phyloP scores from a whole-genome alignment of 345 rosid species.

The Crucihimalaya himalaica region DNA sequence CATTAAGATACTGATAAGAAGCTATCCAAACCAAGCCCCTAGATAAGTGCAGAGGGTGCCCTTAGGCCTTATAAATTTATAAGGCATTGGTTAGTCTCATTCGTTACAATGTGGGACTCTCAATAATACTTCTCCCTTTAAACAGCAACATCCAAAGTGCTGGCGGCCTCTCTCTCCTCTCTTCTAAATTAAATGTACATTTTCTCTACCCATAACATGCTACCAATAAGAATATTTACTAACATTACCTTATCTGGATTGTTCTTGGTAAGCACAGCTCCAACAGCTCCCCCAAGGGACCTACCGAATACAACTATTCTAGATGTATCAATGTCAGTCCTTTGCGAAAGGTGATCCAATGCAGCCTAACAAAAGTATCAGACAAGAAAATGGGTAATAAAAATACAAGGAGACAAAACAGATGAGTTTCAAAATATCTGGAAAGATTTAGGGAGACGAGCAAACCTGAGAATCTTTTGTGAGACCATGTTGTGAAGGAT shows the following conservation, averaged over 20 bases:
- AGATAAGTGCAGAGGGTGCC: background rate
- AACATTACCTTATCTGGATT: constrained; percentile 83
- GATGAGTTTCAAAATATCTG: constrained; percentile 14
- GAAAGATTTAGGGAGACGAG: constrained; percentile 14
- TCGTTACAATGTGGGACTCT: background rate
- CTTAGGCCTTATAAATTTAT: background rate
- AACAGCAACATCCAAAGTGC: background rate
- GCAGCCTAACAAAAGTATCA: constrained; percentile 70
- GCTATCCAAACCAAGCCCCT: background rate
- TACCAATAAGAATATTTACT: background rate
- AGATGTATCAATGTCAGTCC: constrained; percentile 90
- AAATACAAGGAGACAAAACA: background rate
- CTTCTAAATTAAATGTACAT: background rate
- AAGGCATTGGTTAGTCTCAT: background rate
- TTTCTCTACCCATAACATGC: background rate
- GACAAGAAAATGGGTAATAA: constrained; percentile 12
- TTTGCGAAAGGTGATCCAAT: constrained; percentile 83
- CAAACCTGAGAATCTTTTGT: constrained; percentile 89
- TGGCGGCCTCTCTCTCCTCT: background rate
- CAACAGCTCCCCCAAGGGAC: constrained; percentile 99
- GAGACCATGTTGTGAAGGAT: constrained; percentile 94
- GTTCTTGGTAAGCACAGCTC: constrained; percentile 81
- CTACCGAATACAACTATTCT: constrained; percentile 94
- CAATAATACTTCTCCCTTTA: background rate
- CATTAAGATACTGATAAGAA: background rate